Percentiles rank a stretch among this genome's conserved stretches.
phyloP scores from a whole-genome alignment of 805 yeast species.

The Saccharomycopsis amapae region DNA sequence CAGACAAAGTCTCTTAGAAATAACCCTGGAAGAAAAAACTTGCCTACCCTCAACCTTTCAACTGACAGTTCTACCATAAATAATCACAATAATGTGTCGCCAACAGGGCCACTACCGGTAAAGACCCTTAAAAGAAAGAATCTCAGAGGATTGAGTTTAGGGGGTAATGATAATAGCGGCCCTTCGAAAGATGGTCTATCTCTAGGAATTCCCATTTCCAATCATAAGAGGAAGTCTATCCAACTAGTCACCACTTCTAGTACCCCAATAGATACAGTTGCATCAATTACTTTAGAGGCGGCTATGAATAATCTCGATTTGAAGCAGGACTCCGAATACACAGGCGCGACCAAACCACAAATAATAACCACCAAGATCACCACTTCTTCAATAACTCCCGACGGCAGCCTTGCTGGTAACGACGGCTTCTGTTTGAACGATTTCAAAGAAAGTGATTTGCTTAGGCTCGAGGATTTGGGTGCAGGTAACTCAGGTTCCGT shows the following conservation, averaged over 20 bases:
- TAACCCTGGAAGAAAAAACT: slow-evolving; percentile 5
- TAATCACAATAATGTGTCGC: neutral
- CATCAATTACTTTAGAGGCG: slow-evolving; percentile 1
- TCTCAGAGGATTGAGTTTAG: slow-evolving; percentile 14
- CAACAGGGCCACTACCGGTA: slow-evolving; percentile 9
- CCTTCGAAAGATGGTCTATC: too few relatives aligned
- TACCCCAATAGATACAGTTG: slow-evolving; percentile 15
- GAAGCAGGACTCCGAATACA: slow-evolving; percentile 2
- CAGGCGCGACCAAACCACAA: slow-evolving; percentile 18
- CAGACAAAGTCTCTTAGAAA: slow-evolving; percentile 11
- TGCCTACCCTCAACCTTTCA: slow-evolving; percentile 3
- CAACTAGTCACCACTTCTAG: slow-evolving; percentile 17
- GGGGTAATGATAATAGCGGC: neutral
- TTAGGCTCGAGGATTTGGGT: slow-evolving; percentile 73
- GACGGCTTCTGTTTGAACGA: slow-evolving; percentile 25
- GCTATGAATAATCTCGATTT: neutral
- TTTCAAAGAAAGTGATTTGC: slow-evolving; percentile 58
- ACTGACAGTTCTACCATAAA: neutral
- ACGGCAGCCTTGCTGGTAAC: neutral
- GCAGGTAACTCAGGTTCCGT: slow-evolving; percentile 95
- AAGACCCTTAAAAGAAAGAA: slow-evolving; percentile 20
- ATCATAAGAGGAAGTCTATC: slow-evolving; percentile 11
- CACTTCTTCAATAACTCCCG: slow-evolving; percentile 9
- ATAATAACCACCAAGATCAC: slow-evolving; percentile 19
- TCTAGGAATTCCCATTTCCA: slow-evolving; percentile 2